phyloP scores from a whole-genome alignment of 1,284 basidiomycete genomes.

The Chalciporus sp. region DNA sequence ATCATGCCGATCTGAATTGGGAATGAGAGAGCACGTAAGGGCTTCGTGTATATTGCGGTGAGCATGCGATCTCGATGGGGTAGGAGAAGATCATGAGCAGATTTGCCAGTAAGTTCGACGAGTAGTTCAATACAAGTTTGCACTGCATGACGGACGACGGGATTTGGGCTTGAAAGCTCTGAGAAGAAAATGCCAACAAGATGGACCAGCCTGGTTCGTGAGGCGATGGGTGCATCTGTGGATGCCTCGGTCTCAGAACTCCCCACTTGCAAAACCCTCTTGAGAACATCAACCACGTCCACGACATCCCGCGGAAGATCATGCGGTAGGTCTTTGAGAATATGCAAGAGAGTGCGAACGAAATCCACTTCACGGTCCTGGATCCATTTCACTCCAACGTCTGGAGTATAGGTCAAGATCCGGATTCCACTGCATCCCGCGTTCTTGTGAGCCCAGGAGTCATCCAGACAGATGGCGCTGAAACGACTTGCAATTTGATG shows the following conservation, averaged over 20 bases:
- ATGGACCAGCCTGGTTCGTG: conserved; percentile 57
- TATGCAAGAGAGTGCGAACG: conserved; percentile 88
- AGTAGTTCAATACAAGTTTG: conserved; percentile 85
- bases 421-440: conserved; percentile 86
- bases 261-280: conserved; percentile 76
- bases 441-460: conserved; percentile 84
- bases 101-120: conserved; percentile 72
- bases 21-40: conserved; percentile 94
- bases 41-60: conserved; percentile 92
- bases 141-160: conserved; percentile 83
- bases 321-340: conserved; percentile 93
- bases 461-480: conserved; percentile 84
- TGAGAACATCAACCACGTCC: conserved; percentile 79
- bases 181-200: conserved; percentile 87
- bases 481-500: conserved; percentile 83
- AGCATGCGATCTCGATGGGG: conserved; percentile 90
- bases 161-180: conserved; percentile 88
- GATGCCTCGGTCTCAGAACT: conserved; percentile 53
- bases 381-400: conserved; percentile 81
- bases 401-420: conserved; percentile 73
- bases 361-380: conserved; percentile 90
- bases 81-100: conserved; percentile 78
- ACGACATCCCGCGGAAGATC: conserved; percentile 87
- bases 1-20: conserved; percentile 98
- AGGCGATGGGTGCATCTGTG: conserved; percentile 42